Base-by-base conservation (phyloP, 164 flowering plant genomes). In the Brasenia schreberi region DNA sequence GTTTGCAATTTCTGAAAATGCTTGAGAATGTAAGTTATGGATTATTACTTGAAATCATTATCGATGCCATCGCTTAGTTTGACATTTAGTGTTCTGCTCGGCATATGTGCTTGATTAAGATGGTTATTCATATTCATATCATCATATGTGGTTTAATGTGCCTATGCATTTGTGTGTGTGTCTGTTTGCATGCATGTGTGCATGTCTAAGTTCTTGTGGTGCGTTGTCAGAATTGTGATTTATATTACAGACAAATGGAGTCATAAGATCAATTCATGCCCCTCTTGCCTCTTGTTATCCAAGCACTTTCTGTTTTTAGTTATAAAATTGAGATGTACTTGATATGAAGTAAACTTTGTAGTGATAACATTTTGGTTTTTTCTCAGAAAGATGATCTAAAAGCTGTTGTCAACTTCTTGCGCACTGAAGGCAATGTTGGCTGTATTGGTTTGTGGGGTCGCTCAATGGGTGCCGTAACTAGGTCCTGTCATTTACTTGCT, bases 391-490 rank as follows among this genome's bases (percentile, higher is more conserved):
- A 94, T 79, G 99, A 91, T 81, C 86, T 94, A 64, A 87, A 71
- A 76, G 92, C 85, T 59, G 97, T 87, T 63, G 93, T 94, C 45
- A 82, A 92, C 62, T 80, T 81, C 76, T 68, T 94, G 78, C 84
- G 99, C 56, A 68, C 81, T 71, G 91, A 87, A 73, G 87, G 92
- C 68, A 89, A 83, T 77, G 87, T 94, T 17, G 89, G 97, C 73
- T 74, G 88, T 69, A 91, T 94, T 74, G 99, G 96, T 63, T 83
- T 94, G 72, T 94, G 99, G 97, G 99, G 99, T n/a, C 96, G 99
- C 63, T 94, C 99, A 56, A 94, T 94, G 99, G 99, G 99, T 67
- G 97, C 99, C 73, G 97, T 94, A 11, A 94, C 99, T 63, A 83
- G 99, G 99, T 94, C 18, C 7, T 59, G 68, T 70, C 72, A 23